Evolutionary conservation across 768 basidiomycete species (phyloP).

Genomic region (Hygrophorus russula): DNA sequence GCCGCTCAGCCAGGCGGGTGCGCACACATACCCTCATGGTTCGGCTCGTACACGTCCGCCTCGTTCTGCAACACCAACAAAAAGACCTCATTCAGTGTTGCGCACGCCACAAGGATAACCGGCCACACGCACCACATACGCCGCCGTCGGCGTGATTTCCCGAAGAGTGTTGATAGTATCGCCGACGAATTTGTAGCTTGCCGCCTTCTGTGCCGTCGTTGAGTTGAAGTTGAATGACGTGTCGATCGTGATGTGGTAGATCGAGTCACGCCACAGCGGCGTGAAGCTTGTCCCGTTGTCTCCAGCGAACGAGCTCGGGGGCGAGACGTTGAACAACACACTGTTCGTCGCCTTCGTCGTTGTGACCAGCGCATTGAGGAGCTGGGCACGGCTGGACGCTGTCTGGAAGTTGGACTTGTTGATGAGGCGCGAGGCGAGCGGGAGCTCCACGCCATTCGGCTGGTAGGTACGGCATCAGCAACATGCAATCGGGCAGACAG

Average conservation of each 20-base stretch:
- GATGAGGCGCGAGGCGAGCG: constrained; percentile 34
- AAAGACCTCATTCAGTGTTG: neutral
- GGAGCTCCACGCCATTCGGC: constrained; percentile 28
- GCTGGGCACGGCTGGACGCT: constrained; percentile 14
- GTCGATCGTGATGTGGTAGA: constrained; percentile 35
- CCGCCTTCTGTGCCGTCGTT: constrained; percentile 22
- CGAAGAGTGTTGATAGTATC: constrained; percentile 28
- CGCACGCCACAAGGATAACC: neutral
- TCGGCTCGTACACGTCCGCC: constrained; percentile 36
- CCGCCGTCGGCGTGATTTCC: constrained; percentile 30
- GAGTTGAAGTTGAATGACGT: constrained; percentile 37
- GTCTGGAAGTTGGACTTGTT: constrained; percentile 27
- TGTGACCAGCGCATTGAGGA: constrained; percentile 25
- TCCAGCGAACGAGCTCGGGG: constrained; percentile 24
- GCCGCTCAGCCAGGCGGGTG: too few relatives aligned
- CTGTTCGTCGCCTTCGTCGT: constrained; percentile 25
- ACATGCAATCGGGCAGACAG: neutral
- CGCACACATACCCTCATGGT: constrained; percentile 26
- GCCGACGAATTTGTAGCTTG: constrained; percentile 22
- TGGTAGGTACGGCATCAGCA: constrained; percentile 11
- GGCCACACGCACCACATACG: constrained; percentile 27
- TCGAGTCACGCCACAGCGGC: constrained; percentile 25
- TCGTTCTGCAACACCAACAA: constrained; percentile 29
- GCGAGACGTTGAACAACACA: constrained; percentile 29
- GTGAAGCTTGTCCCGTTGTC: constrained; percentile 30